Percentiles rank a stretch among this genome's conserved stretches.
Conservation (phyloP, 2,329 filamentous ascomycete species). For the Beauveria sp. region DNA sequence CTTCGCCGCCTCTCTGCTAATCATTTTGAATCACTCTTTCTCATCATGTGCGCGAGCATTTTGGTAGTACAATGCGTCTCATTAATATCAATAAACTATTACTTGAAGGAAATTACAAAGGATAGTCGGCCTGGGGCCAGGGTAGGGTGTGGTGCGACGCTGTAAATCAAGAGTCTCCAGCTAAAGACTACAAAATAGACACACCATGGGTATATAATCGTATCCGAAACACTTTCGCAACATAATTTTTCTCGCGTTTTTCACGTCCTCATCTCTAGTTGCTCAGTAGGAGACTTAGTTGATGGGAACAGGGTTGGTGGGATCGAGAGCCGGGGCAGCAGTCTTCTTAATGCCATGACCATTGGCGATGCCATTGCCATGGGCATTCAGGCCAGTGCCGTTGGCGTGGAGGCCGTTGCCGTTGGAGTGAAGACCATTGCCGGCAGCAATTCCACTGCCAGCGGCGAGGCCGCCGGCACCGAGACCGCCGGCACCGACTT, state of each 20-base stretch:
- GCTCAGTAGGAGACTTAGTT: neutral
- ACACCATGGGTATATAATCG: slow-evolving; percentile 11
- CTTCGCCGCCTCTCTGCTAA: too few species aligned
- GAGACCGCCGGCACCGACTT: slow-evolving; percentile 3
- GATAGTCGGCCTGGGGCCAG: neutral
- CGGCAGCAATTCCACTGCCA: slow-evolving; percentile 13
- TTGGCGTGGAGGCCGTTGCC: slow-evolving; percentile 6
- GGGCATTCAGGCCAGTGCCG: slow-evolving; percentile 10
- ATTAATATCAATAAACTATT: slow-evolving; percentile 3
- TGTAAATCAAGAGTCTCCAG: slow-evolving; percentile 3
- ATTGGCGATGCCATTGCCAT: slow-evolving; percentile 14
- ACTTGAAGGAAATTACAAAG: slow-evolving; percentile 1
- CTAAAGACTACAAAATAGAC: slow-evolving; percentile 1
- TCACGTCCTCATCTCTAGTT: neutral
- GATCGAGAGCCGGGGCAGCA: slow-evolving; percentile 1
- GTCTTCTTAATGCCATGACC: slow-evolving; percentile 7
- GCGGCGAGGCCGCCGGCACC: slow-evolving; percentile 9
- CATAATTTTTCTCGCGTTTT: neutral
- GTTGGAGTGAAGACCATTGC: neutral
- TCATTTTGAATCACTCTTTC: too few species aligned
- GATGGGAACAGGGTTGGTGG: slow-evolving; percentile 1
- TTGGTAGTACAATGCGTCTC: neutral
- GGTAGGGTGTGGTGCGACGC: neutral
- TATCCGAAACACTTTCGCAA: slow-evolving; percentile 2
- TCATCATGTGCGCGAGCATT: too few species aligned